Evolutionary conservation across 2,329 filamentous ascomycete species (phyloP).

Genomic region (Thelonectria discophora): DNA sequence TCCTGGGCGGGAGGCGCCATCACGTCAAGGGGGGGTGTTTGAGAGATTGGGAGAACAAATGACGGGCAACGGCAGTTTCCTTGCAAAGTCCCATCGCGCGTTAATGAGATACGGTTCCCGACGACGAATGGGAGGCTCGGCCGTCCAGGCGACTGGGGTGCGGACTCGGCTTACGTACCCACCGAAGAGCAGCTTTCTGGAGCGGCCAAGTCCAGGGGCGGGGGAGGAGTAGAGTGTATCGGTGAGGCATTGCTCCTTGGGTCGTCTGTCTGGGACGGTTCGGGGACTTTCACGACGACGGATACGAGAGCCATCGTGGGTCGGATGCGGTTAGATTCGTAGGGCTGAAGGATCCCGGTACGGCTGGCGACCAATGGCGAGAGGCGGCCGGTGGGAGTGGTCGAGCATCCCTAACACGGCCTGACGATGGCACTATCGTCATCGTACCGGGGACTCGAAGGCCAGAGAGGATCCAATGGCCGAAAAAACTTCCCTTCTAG

Average conservation of each 20-base stretch:
- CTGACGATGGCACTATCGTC: no score
- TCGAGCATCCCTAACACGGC: not conserved
- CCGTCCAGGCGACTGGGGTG: constrained; percentile 28
- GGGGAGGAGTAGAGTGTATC: constrained; percentile 19
- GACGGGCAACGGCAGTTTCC: constrained; percentile 30
- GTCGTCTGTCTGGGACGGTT: constrained; percentile 27
- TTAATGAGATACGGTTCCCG: constrained; percentile 32
- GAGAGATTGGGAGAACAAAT: constrained; percentile 21
- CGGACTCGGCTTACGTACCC: constrained; percentile 37
- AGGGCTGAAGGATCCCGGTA: constrained; percentile 39
- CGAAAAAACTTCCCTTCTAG: not conserved
- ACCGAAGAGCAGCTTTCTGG: constrained; percentile 21
- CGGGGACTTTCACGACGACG: constrained; percentile 36
- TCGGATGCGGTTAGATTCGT: constrained; percentile 36
- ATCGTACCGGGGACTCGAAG: no score
- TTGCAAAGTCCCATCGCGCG: constrained; percentile 32
- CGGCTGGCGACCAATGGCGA: constrained; percentile 7
- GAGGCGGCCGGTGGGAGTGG: not conserved
- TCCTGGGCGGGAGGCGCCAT: constrained; percentile 17
- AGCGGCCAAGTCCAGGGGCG: constrained; percentile 26
- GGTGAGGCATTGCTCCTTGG: constrained; percentile 21
- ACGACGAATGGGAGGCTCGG: constrained; percentile 35
- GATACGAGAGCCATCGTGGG: constrained; percentile 24
- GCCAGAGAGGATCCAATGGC: not conserved
- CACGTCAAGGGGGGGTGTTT: constrained; percentile 19